These are phyloP conservation scores for Picocystis sp. DNA, from an alignment of 163 green algal species.

Conservation along the genomic window DNA sequence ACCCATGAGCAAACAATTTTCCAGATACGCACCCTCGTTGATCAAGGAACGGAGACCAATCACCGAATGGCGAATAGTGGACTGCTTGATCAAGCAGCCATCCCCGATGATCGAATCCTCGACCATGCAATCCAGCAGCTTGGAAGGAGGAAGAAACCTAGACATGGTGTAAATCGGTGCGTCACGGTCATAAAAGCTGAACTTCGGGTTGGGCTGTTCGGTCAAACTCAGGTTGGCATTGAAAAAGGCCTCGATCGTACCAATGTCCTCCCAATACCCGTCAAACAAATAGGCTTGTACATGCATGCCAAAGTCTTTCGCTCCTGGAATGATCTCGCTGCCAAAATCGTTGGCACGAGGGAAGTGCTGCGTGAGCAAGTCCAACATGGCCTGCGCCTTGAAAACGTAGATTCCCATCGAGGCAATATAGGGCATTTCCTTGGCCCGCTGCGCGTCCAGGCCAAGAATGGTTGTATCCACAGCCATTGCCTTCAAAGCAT, in stretches of 20 bases:
- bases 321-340: conserved; percentile 53
- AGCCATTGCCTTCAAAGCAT: conserved; percentile 16
- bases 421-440: conserved; percentile 75
- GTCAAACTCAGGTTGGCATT: conserved; percentile 82
- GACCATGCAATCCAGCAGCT: conserved; percentile 49
- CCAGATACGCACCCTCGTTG: conserved; percentile 25
- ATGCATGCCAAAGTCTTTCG: conserved; percentile 38
- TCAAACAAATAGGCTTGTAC: conserved; percentile 87
- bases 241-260: conserved; percentile 82
- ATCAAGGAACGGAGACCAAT: conserved; percentile 83
- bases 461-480: conserved; percentile 69
- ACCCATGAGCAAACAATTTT: conserved; percentile 90
- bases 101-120: conserved; percentile 52
- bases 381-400: conserved; percentile 55
- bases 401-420: conserved; percentile 99
- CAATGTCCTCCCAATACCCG: conserved; percentile 94
- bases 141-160: conserved; percentile 90
- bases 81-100: conserved; percentile 54
- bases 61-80: conserved; percentile 58
- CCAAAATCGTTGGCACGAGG: conserved; percentile 68
- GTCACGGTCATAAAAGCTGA: conserved; percentile 89
- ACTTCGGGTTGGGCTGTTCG: conserved; percentile 39
- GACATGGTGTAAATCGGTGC: conserved; percentile 97
- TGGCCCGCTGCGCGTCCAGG: conserved; percentile 36
- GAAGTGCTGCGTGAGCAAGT: conserved; percentile 59